phyloP scores from a whole-genome alignment of 768 basidiomycete genomes.

The Russula virescens region DNA sequence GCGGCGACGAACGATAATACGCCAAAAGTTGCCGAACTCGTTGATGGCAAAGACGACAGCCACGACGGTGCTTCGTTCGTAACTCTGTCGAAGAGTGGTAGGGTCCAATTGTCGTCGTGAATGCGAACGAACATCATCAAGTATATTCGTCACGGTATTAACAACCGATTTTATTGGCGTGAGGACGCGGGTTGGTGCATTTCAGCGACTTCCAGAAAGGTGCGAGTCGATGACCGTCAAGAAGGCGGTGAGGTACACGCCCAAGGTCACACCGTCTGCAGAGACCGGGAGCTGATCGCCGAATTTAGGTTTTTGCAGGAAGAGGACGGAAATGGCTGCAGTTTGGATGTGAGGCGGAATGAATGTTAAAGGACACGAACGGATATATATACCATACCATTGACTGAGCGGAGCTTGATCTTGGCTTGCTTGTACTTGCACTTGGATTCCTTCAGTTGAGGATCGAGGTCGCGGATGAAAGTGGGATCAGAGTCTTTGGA shows the following conservation, averaged over 20 bases:
- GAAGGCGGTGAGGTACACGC: constrained; percentile 89
- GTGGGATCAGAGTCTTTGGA: constrained; percentile 79
- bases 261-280: constrained; percentile 78
- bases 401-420: constrained; percentile 88
- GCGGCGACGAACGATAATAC: not conserved
- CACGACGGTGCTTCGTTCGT: too few species aligned
- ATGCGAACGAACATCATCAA: constrained; percentile 79
- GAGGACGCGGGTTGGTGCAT: constrained; percentile 83
- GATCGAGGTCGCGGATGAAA: constrained; percentile 72
- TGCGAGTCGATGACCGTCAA: constrained; percentile 84
- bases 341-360: constrained; percentile 1
- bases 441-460: constrained; percentile 85
- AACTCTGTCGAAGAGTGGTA: not conserved
- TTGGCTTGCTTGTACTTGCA: constrained; percentile 93
- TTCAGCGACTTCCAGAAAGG: constrained; percentile 77
- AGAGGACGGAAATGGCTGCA: constrained; percentile 91
- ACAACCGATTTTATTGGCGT: constrained; percentile 92
- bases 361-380: not conserved
- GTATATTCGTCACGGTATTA: constrained; percentile 78
- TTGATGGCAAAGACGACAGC: too few species aligned
- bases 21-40: not conserved
- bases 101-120: constrained; percentile 56
- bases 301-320: constrained; percentile 72
- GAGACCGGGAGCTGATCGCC: constrained; percentile 88
- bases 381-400: constrained; percentile 69